Percentiles rank a stretch among this genome's conserved stretches.
Conservation (phyloP, 768 basidiomycete species). For the Boletus vermiculosoides region DNA sequence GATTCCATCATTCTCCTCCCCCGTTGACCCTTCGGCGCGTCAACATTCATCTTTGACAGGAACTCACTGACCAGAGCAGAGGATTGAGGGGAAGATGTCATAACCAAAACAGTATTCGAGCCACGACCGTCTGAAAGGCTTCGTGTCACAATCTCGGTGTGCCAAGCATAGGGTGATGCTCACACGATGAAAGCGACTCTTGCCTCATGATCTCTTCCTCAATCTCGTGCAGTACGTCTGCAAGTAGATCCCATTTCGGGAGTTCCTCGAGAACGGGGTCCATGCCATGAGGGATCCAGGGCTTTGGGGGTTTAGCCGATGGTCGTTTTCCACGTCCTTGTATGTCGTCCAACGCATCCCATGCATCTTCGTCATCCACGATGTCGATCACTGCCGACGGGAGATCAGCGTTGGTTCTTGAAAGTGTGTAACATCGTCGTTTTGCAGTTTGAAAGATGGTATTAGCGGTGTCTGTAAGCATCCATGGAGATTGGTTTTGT, state of each 20-base stretch:
- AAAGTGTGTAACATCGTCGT: slow-evolving; percentile 71
- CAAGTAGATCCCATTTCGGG: slow-evolving; percentile 88
- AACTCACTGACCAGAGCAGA: slow-evolving; percentile 78
- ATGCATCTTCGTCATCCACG: slow-evolving; percentile 68
- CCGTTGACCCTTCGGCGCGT: slow-evolving; percentile 55
- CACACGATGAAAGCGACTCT: slow-evolving; percentile 39
- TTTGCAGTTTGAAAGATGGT: slow-evolving; percentile 80
- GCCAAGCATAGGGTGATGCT: background rate
- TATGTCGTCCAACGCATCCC: slow-evolving; percentile 68
- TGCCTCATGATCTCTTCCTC: slow-evolving; percentile 79
- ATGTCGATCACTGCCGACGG: slow-evolving; percentile 38
- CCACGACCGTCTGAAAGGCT: slow-evolving; percentile 41
- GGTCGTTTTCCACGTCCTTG: slow-evolving; percentile 11
- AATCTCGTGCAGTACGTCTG: slow-evolving; percentile 85
- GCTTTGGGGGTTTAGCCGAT: slow-evolving; percentile 11
- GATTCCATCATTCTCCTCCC: slow-evolving; percentile 79
- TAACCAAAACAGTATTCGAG: slow-evolving; percentile 78
- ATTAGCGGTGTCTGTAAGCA: slow-evolving; percentile 90
- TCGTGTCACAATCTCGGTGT: background rate
- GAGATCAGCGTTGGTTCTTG: slow-evolving; percentile 25
- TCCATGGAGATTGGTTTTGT: slow-evolving; percentile 81
- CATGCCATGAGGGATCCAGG: slow-evolving; percentile 75
- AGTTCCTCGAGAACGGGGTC: slow-evolving; percentile 90
- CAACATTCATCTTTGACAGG: slow-evolving; percentile 58
- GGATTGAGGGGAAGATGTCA: slow-evolving; percentile 80